Percentiles rank a stretch among this genome's conserved stretches.
phyloP scores from a whole-genome alignment of 2,329 filamentous ascomycete genomes.

The Xylariaceae sp. region DNA sequence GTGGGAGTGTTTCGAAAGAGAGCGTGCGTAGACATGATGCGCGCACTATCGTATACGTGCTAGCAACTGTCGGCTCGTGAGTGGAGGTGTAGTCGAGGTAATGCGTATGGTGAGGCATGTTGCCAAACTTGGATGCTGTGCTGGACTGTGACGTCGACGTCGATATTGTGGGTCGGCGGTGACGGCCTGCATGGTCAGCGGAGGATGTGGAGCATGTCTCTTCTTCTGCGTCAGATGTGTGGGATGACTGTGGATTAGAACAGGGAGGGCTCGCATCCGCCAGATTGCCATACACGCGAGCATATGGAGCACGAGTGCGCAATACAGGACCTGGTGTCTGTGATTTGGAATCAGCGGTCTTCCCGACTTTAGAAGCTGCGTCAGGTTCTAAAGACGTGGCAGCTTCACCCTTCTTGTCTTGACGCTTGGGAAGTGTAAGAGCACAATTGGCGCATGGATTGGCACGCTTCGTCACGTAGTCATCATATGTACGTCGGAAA shows the following conservation, averaged over 20 bases:
- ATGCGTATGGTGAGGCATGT: conserved; percentile 51
- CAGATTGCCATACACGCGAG: conserved; percentile 48
- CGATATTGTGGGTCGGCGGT: conserved; percentile 36
- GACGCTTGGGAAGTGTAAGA: conserved; percentile 52
- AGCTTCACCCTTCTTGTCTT: conserved; percentile 17
- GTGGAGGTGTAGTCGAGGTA: conserved; percentile 65
- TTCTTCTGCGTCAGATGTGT: conserved; percentile 49
- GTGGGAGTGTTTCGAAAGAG: conserved; percentile 61
- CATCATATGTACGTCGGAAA: conserved; percentile 59
- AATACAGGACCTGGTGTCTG: conserved; percentile 51
- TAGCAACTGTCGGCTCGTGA: conserved; percentile 55
- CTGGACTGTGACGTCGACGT: conserved; percentile 50
- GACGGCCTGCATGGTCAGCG: conserved; percentile 31
- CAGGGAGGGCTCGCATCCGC: conserved; percentile 46
- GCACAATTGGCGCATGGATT: conserved; percentile 65
- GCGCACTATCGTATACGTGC: conserved; percentile 62
- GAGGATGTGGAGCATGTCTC: conserved; percentile 31
- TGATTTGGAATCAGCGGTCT: conserved; percentile 27
- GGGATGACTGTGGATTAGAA: conserved; percentile 44
- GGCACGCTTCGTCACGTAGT: conserved; percentile 58
- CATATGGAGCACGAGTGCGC: conserved; percentile 55
- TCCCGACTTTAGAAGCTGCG: conserved; percentile 12
- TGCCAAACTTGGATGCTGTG: conserved; percentile 44
- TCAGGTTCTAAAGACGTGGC: not conserved
- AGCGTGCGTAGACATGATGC: conserved; percentile 62